A percentile compares a stretch with the other conserved stretches of the same genome.
phyloP scores from a whole-genome alignment of 169 alveolate genomes.

The Haemoproteus tartakovskyi region DNA sequence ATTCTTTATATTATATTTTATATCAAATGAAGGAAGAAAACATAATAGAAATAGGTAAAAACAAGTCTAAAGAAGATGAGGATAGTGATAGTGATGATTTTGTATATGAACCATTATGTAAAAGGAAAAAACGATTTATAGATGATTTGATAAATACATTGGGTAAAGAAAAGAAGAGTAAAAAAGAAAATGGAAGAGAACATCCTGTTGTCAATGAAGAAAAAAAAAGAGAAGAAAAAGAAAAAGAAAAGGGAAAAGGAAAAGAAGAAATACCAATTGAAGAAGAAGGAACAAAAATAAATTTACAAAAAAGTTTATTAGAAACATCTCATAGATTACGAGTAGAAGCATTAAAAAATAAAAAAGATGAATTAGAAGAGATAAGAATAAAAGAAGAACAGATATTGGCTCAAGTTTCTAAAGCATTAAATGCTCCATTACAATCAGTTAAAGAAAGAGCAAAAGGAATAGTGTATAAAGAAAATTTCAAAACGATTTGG shows the following conservation, averaged over 20 bases:
- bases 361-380: constrained; percentile 41
- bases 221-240: too few species aligned
- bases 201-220: too few species aligned
- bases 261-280: constrained; percentile 1
- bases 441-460: constrained; percentile 75
- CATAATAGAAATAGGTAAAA: background rate
- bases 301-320: constrained; percentile 29
- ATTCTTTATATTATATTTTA: too few species aligned
- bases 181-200: constrained; percentile 7
- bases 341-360: constrained; percentile 36
- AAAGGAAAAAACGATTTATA: constrained; percentile 29
- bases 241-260: constrained; percentile 4
- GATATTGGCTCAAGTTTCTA: constrained; percentile 56
- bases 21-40: constrained; percentile 29
- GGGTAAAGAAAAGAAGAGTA: constrained; percentile 25
- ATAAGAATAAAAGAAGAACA: constrained; percentile 57
- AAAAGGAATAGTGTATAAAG: constrained; percentile 67
- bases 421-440: constrained; percentile 65
- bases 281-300: constrained; percentile 2
- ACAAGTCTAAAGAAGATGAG: background rate
- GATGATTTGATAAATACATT: constrained; percentile 52
- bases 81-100: constrained; percentile 19
- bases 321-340: constrained; percentile 47
- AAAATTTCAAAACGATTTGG: constrained; percentile 68
- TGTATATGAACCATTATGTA: constrained; percentile 48